These are phyloP conservation scores for Citrus inodora DNA, from an alignment of 345 rosid genomes.

Conservation along the genomic window DNA sequence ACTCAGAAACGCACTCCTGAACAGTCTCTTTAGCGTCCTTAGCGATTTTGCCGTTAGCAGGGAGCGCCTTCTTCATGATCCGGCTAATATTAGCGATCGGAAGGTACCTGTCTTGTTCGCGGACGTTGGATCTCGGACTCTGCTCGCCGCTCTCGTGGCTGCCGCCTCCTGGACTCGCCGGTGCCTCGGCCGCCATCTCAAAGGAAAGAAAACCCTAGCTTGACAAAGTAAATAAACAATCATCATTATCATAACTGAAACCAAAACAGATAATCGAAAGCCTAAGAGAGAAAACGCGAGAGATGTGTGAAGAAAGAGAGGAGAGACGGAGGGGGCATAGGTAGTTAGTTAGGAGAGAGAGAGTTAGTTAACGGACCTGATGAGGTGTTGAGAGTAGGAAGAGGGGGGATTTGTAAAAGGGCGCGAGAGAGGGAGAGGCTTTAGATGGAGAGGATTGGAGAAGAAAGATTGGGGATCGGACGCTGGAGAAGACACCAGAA, in stretches of 20 bases:
- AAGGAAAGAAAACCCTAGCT: slow-evolving; percentile 26
- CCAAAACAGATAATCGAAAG: neutral
- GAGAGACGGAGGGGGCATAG: neutral
- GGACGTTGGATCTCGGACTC: slow-evolving; percentile 74
- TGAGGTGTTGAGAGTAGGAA: slow-evolving; percentile 9
- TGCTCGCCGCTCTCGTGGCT: slow-evolving; percentile 89
- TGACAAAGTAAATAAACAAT: slow-evolving; percentile 1
- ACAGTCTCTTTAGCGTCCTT: slow-evolving; percentile 97
- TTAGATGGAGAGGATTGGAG: slow-evolving; percentile 37
- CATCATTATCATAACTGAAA: neutral
- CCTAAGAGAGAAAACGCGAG: neutral
- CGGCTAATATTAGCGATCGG: slow-evolving; percentile 96
- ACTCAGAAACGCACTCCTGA: slow-evolving; percentile 96
- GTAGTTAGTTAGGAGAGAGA: neutral
- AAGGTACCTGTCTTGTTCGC: slow-evolving; percentile 89
- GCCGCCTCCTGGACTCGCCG: slow-evolving; percentile 68
- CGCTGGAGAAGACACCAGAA: slow-evolving; percentile 77
- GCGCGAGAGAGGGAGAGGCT: slow-evolving; percentile 58
- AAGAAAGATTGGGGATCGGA: slow-evolving; percentile 66
- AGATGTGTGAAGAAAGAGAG: neutral
- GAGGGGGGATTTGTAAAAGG: slow-evolving; percentile 37
- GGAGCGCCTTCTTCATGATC: slow-evolving; percentile 90
- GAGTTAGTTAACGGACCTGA: slow-evolving; percentile 1
- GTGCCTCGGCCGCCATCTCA: slow-evolving; percentile 52
- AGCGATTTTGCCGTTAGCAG: slow-evolving; percentile 90